Evolutionary conservation across 176 grass and related monocot genomes (phyloP), one percentile per base, ranked within the genome.

Genomic region (Paspalum notatum): DNA sequence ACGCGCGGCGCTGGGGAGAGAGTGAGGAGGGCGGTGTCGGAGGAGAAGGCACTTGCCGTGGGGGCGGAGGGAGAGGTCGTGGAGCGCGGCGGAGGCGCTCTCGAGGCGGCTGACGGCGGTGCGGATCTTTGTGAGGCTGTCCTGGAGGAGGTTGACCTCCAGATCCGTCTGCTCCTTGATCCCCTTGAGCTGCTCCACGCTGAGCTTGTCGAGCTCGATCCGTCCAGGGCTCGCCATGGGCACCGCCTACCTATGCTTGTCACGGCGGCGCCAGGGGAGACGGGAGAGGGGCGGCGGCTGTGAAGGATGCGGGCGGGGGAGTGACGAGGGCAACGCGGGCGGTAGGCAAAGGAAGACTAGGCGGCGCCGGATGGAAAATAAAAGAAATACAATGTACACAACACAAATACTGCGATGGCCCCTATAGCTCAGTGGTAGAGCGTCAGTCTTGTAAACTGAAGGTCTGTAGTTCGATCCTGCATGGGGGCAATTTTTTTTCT

Each of bases 361-460:
- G 9, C 9, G 11, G 54, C n/a, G n/a, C n/a, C n/a, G n/a, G n/a
- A n/a, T n/a, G n/a, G n/a, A n/a, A n/a, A n/a, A n/a, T n/a, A n/a
- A n/a, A n/a, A n/a, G n/a, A n/a, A n/a, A n/a, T n/a, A n/a, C n/a
- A n/a, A n/a, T n/a, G n/a, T n/a, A n/a, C n/a, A n/a, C n/a, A n/a
- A n/a, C n/a, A n/a, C n/a, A n/a, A n/a, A n/a, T n/a, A n/a, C n/a
- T n/a, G n/a, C n/a, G 4, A 11, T 1, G 0, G 89, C 90, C 95
- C 90, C 58, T 92, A 98, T 94, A 91, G 92, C 92, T 94, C 92
- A 94, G 90, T 98, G 90, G 90, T 94, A 98, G 88, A 94, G 92
- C 92, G 88, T 94, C 90, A 94, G 92, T 98, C 95, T 98, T 98
- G 90, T 97, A 94, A 94, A 94, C 95, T 98, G 92, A 98, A 98